phyloP scores from a whole-genome alignment of 2,329 filamentous ascomycete species.

The Penicillium sp. region DNA sequence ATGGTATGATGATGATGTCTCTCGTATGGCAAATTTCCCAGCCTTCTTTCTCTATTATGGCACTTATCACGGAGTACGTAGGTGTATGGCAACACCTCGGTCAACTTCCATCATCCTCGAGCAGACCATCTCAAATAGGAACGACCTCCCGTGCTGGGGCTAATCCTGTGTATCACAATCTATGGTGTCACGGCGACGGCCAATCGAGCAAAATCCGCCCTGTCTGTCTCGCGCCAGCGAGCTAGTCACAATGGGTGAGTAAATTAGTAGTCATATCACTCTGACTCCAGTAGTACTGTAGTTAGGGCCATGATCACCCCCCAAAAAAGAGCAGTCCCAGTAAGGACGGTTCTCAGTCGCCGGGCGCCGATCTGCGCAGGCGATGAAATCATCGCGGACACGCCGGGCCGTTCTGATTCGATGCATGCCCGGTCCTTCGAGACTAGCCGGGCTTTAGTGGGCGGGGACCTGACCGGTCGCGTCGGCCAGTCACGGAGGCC shows the following conservation, averaged over 20 bases:
- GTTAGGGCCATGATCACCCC: not conserved
- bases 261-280: not conserved
- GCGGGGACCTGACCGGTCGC: slow-evolving; percentile 19
- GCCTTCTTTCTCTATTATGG: not conserved
- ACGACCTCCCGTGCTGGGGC: slow-evolving; percentile 6
- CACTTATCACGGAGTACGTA: not conserved
- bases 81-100: slow-evolving; percentile 8
- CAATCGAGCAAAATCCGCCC: not conserved
- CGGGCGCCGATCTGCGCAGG: slow-evolving; percentile 20
- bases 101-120: slow-evolving; percentile 8
- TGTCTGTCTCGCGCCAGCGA: not conserved
- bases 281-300: not conserved
- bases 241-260: not conserved
- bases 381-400: slow-evolving; percentile 32
- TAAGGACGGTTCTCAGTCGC: slow-evolving; percentile 7
- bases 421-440: slow-evolving; percentile 16
- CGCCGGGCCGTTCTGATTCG: slow-evolving; percentile 27
- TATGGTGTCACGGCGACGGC: slow-evolving; percentile 10
- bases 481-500: slow-evolving; percentile 22
- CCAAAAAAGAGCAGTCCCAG: slow-evolving; percentile 1
- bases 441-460: slow-evolving; percentile 25
- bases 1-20: not conserved
- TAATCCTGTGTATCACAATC: slow-evolving; percentile 6
- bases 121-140: slow-evolving; percentile 7
- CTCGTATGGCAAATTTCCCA: not conserved